A percentile compares a stretch with the other conserved stretches of the same genome.
Evolutionary conservation across 352 stramenopile genomes (phyloP).

Genomic region (Nannochloropsis limnetica): DNA sequence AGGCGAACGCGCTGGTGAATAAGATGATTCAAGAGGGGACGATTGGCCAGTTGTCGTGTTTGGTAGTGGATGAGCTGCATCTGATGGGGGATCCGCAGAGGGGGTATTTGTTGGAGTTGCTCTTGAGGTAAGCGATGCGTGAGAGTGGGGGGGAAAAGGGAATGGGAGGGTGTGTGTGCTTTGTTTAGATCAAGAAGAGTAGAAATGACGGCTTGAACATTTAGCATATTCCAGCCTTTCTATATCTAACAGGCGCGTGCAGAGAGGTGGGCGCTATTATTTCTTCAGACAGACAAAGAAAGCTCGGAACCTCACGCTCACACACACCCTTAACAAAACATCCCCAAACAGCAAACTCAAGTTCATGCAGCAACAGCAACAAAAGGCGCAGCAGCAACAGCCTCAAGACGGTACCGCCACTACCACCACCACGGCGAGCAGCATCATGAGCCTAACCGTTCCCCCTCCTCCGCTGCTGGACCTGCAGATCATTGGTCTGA

Average conservation of each 20-base stretch:
- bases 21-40: slow-evolving; percentile 44
- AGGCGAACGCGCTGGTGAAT: slow-evolving; percentile 54
- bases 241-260: too few relatives aligned
- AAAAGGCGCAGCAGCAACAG: neutral
- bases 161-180: neutral
- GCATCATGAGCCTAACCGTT: neutral
- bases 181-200: neutral
- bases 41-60: slow-evolving; percentile 43
- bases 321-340: neutral
- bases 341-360: neutral
- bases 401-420: neutral
- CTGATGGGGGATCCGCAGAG: slow-evolving; percentile 51
- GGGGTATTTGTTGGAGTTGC: slow-evolving; percentile 52
- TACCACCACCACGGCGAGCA: neutral
- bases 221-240: too few relatives aligned
- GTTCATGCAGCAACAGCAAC: neutral
- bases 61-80: slow-evolving; percentile 56
- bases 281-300: too few relatives aligned
- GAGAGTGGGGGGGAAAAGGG: neutral
- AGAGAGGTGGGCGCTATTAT: too few relatives aligned
- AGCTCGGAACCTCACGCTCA: too few relatives aligned
- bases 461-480: neutral
- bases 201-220: neutral
- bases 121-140: slow-evolving; percentile 45
- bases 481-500: slow-evolving; percentile 53